Base-by-base conservation (phyloP, 495 filamentous ascomycete species). In the Penicillium longicatenatum region DNA sequence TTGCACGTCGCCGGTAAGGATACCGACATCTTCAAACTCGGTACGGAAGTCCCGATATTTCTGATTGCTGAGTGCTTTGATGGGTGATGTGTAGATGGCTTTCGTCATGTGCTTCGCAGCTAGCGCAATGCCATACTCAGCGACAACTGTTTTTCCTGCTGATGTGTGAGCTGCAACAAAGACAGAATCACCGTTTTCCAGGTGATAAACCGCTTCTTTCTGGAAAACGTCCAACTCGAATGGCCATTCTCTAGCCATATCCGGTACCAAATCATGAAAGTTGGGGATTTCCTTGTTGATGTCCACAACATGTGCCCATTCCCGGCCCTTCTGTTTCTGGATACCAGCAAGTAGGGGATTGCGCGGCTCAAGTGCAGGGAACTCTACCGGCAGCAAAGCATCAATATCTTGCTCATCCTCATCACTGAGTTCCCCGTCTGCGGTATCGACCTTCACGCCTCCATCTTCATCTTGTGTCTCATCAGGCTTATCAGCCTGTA, bases 161-260 rank as follows among this genome's bases (percentile, higher is more conserved):
- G 95, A 98, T 0, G 94, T 98, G 70, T 98, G 94, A 5, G 94
- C 94, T n/a, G 95, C 94, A 26, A 98, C 95, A 66, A 98, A 98
- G 39, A 98, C 94, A 0, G 94, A 98, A 67, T 98, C 94, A 20
- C 93, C 93, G 63, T 89, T 89, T 67, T 98, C 94, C 16, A 98
- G 84, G 74, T 98, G 95, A 67, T 97, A 98, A 10, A 98, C 88
- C 12, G 94, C 94, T 73, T 98, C 94, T 67, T 98, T 98, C 64
- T 98, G 94, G 75, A 98, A 98, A 0, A 89, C 97, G 62, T 98
- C 94, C 17, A 98, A 84, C 69, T 98, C 94, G 58, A 98, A 98
- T 7, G 92, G 92, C 91, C 92, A 98, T 62, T 92, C 90, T 54
- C 88, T 84, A 4, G 94, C 94, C 92, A 97, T 96, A 60, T 97